Evolutionary conservation across 169 alveolate genomes (phyloP).

Genomic region (Amoebophrya sp.): DNA sequence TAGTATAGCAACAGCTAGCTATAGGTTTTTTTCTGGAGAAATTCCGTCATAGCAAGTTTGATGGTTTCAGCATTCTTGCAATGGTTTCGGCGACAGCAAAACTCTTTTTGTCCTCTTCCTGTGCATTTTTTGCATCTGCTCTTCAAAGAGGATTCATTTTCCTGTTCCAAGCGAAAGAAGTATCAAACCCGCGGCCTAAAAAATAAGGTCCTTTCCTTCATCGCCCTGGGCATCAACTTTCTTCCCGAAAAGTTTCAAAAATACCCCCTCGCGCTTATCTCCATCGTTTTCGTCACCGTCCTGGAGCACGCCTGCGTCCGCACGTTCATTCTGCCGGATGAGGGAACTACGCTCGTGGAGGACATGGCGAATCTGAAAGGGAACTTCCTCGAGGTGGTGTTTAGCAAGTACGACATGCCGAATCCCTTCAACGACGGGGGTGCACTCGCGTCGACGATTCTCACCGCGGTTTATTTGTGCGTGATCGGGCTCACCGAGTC

Average conservation of each 20-base stretch:
- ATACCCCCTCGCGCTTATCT: background rate
- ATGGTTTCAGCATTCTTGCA: too few relatives aligned
- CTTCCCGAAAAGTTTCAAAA: background rate
- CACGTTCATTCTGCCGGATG: background rate
- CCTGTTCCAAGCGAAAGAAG: too few relatives aligned
- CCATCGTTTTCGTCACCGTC: background rate
- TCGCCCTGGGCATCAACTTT: background rate
- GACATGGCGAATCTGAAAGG: background rate
- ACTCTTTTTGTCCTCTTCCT: too few relatives aligned
- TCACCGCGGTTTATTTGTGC: background rate
- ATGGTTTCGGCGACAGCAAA: too few relatives aligned
- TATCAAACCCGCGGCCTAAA: too few relatives aligned
- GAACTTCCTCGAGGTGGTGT: background rate
- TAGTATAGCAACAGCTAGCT: too few relatives aligned
- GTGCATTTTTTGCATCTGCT: too few relatives aligned
- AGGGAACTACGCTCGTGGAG: background rate
- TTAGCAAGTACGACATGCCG: background rate
- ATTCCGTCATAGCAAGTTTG: too few relatives aligned
- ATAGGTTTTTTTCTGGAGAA: too few relatives aligned
- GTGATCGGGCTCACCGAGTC: slow-evolving; percentile 28
- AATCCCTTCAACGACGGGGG: background rate
- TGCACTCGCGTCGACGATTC: background rate
- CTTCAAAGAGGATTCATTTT: too few relatives aligned
- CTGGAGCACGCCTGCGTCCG: background rate
- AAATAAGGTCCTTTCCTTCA: background rate